Evolutionary conservation across 2,329 filamentous ascomycete genomes (phyloP).

Genomic region (Diaporthe helianthi): DNA sequence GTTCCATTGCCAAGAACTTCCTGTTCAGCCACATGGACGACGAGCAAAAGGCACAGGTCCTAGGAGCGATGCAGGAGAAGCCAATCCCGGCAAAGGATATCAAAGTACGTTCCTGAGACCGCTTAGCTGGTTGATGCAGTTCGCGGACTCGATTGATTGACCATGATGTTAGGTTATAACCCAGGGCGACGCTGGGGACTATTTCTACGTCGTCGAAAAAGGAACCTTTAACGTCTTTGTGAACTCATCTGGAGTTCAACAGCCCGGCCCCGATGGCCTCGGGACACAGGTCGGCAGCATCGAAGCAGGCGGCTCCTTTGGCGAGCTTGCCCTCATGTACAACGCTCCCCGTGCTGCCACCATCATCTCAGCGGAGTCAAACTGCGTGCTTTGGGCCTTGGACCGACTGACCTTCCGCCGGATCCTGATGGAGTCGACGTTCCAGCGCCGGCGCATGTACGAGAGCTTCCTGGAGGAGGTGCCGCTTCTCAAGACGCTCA

Average conservation of each 20-base stretch:
- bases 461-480: conserved; percentile 97
- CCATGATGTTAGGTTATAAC: conserved; percentile 76
- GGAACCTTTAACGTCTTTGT: conserved; percentile 92
- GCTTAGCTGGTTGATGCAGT: not conserved
- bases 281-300: conserved; percentile 84
- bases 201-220: conserved; percentile 95
- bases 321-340: conserved; percentile 97
- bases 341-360: conserved; percentile 96
- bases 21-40: conserved; percentile 94
- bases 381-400: conserved; percentile 88
- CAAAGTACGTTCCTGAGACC: conserved; percentile 55
- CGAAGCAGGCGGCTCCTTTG: conserved; percentile 89
- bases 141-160: conserved; percentile 27
- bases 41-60: conserved; percentile 85
- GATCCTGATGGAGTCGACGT: conserved; percentile 97
- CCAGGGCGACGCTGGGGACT: conserved; percentile 95
- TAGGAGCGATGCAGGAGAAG: conserved; percentile 93
- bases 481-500: conserved; percentile 81
- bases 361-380: conserved; percentile 80
- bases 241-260: conserved; percentile 76
- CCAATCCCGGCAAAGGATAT: conserved; percentile 90
- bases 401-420: conserved; percentile 96
- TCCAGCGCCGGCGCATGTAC: conserved; percentile 94
- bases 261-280: conserved; percentile 82
- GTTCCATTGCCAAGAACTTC: conserved; percentile 87